A percentile compares a stretch with the other conserved stretches of the same genome.
Conservation (phyloP, 768 basidiomycete species). For the Leccinum pellstonianum region DNA sequence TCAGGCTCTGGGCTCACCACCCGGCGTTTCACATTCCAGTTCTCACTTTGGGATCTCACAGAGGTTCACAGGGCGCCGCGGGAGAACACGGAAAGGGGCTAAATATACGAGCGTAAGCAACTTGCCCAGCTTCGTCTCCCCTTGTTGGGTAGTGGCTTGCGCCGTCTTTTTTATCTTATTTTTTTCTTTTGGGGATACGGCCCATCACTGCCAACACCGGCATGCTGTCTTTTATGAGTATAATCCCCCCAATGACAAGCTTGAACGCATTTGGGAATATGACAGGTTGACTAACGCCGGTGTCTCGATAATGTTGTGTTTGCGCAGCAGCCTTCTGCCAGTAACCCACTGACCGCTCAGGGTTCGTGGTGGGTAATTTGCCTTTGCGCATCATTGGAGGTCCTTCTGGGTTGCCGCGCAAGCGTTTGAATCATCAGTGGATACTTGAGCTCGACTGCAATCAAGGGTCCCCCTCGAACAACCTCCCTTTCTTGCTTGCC, state of each 20-base stretch:
- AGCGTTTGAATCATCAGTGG: slow-evolving; percentile 1
- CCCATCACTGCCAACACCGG: slow-evolving; percentile 6
- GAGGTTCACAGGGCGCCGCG: slow-evolving; percentile 1
- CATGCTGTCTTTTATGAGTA: slow-evolving; percentile 13
- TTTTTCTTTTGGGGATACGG: neutral
- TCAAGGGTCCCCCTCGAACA: slow-evolving; percentile 14
- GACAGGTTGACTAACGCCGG: slow-evolving; percentile 6
- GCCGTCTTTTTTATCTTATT: neutral
- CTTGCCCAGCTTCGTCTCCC: slow-evolving; percentile 1
- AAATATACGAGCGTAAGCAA: slow-evolving; percentile 13
- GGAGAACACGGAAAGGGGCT: slow-evolving; percentile 4
- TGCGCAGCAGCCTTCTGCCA: slow-evolving; percentile 21
- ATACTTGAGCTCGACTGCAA: slow-evolving; percentile 14
- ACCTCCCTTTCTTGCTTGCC: slow-evolving; percentile 8
- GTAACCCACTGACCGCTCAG: slow-evolving; percentile 1
- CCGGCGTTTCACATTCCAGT: slow-evolving; percentile 10
- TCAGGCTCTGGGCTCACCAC: neutral
- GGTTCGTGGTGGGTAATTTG: neutral
- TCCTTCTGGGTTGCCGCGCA: neutral
- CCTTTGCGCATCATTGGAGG: neutral
- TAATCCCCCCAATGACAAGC: neutral
- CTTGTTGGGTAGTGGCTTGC: neutral
- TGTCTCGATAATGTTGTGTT: slow-evolving; percentile 5
- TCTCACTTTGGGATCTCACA: neutral
- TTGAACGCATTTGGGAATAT: neutral